Percentiles rank a stretch among this genome's conserved stretches.
These are phyloP conservation scores for Colletotrichum spaethianum DNA, from an alignment of 2,329 filamentous ascomycete species.

Conservation along the genomic window DNA sequence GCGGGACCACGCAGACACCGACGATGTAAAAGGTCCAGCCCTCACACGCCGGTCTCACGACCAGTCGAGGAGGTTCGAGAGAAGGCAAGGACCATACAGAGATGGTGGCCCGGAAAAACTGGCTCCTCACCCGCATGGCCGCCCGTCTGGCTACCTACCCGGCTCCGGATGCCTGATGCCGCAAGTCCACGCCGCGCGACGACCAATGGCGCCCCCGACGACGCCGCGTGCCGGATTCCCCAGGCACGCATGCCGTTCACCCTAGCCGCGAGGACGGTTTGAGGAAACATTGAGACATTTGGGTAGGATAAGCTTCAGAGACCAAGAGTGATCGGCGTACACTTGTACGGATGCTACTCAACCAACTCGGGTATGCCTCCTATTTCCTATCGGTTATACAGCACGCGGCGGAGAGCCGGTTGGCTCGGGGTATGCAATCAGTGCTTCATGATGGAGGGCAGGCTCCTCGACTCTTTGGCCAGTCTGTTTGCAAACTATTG, in stretches of 20 bases:
- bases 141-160: conserved; percentile 19
- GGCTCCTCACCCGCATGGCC: background rate
- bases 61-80: too few relatives aligned
- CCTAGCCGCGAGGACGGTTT: background rate
- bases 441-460: background rate
- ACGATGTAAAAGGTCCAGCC: background rate
- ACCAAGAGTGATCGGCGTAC: background rate
- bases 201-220: background rate
- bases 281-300: background rate
- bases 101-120: background rate
- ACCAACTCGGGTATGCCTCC: conserved; percentile 27
- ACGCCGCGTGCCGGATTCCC: conserved; percentile 1
- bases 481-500: background rate
- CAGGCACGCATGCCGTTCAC: conserved; percentile 4
- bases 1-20: background rate
- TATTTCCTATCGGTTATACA: conserved; percentile 16
- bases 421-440: conserved; percentile 11
- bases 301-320: background rate
- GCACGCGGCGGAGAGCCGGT: conserved; percentile 27
- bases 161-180: conserved; percentile 10
- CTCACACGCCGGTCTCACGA: background rate
- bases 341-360: conserved; percentile 5
- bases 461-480: background rate
- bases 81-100: background rate
- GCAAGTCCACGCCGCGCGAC: conserved; percentile 9